Base-by-base conservation (phyloP, 208 protist species). In the Acanthamoeba triangularis region DNA sequence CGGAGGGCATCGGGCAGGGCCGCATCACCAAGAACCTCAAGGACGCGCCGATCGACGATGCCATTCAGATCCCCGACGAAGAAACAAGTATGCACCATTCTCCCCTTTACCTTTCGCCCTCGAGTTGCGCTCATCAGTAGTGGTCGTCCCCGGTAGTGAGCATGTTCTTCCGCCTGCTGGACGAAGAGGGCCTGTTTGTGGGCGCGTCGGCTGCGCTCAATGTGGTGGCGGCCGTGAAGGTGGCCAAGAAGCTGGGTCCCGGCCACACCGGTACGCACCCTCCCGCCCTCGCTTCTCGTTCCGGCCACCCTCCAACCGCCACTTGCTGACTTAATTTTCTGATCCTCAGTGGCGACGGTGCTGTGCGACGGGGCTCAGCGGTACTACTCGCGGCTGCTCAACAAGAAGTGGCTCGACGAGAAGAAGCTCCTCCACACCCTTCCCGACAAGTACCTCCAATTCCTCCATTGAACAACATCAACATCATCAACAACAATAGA, bases 1-100 rank as follows among this genome's bases (percentile, higher is more conserved):
- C 91, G 33, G 96, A 97, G 93, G 97, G 97, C 49, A 98, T 98
- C 44, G 97, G 97, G 13, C 96, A 97, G 76, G 96, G 96, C 30
- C 92, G 97, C 18, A 87, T 98, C 33, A 98, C 97, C 7, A 96
- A 97, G 23, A 98, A 98, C 82, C 72, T 98, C 10, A 76, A 96
- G 23, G 96, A 72, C 35, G 94, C 92, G 3, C 28, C n/a, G 6
- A 59, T 97, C 20, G 96, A 98, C 74, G 74, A 74, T 30, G 95
- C 96, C 11, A 6, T 97, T 6, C 49, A 82, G 23, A 93, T 98
- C 23, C 47, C 84, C 5, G 97, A 98, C 78, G 37, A 33, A 10
- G 49, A 87, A 16, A 80, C 90, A 3, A 82, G 96, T 92, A 49
- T 54, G 94, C 96, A 41, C 6, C 54, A 41, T 37, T 30, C 1